Percentiles rank a stretch among this genome's conserved stretches.
Conservation (phyloP, 805 yeast species). For the Ogataea henricii region DNA sequence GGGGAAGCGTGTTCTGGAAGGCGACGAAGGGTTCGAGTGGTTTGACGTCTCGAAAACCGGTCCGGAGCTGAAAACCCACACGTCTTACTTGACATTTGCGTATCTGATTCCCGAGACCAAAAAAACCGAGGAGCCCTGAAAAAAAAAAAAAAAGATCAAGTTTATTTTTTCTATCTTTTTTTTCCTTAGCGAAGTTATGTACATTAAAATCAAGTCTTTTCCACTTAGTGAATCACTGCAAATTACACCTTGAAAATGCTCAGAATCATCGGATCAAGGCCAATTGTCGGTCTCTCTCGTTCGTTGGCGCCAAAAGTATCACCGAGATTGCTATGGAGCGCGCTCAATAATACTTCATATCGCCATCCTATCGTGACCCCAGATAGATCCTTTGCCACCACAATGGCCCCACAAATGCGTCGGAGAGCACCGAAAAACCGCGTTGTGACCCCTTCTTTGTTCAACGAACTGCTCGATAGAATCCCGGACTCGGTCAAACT, state of each 20-base stretch:
- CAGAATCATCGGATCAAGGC: not conserved
- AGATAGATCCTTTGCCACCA: not conserved
- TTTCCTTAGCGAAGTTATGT: not conserved
- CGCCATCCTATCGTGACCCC: too few species aligned
- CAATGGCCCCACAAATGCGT: not conserved
- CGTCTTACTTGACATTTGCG: constrained; percentile 93
- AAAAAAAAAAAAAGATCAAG: too few species aligned
- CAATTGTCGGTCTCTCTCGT: not conserved
- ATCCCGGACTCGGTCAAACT: constrained; percentile 36
- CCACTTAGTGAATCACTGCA: not conserved
- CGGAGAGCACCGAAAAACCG: constrained; percentile 29
- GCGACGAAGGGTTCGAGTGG: constrained; percentile 83
- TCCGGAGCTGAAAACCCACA: constrained; percentile 86
- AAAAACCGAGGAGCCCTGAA: not conserved
- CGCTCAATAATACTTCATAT: too few species aligned
- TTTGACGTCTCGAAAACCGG: constrained; percentile 80
- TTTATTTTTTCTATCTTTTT: too few species aligned
- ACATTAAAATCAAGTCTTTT: not conserved
- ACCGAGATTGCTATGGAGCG: not conserved
- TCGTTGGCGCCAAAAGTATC: not conserved
- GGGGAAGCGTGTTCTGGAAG: constrained; percentile 83
- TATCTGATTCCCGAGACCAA: constrained; percentile 34
- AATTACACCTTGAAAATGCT: not conserved
- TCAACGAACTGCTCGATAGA: constrained; percentile 21
- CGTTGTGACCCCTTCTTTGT: constrained; percentile 17